Conservation (phyloP, 441 rosid species). For the Populus hybrid region DNA sequence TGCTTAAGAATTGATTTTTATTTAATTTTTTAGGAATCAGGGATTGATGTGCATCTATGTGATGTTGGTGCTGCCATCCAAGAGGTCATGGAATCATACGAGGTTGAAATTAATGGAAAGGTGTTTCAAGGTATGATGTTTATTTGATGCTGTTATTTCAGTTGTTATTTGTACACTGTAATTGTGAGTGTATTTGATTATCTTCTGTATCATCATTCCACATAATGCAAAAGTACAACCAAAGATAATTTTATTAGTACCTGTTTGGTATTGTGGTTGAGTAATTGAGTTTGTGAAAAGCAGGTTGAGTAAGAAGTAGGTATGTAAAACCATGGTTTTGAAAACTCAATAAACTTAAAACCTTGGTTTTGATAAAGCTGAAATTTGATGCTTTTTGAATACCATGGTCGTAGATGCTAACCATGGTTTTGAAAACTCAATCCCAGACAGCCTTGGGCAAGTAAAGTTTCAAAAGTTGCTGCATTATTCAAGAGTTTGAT, state of each 20-base stretch:
- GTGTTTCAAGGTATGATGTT: constrained; percentile 68
- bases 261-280: neutral
- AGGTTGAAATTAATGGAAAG: constrained; percentile 96
- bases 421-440: neutral
- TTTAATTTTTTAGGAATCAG: constrained; percentile 62
- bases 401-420: neutral
- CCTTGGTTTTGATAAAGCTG: neutral
- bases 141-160: neutral
- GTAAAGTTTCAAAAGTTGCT: neutral
- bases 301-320: neutral
- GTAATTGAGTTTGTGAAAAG: neutral
- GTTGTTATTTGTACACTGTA: neutral
- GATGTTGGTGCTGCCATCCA: constrained; percentile 98
- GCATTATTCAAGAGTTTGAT: neutral
- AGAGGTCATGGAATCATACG: constrained; percentile 97
- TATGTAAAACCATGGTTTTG: neutral
- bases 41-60: constrained; percentile 91
- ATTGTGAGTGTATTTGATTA: neutral
- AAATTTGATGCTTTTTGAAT: neutral
- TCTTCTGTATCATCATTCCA: neutral
- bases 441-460: neutral
- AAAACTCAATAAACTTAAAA: neutral
- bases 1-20: constrained; percentile 3
- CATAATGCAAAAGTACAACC: no score
- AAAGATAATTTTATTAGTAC: no score